Conservation (phyloP, 495 filamentous ascomycete species). For the Geoglossum glabrum region DNA sequence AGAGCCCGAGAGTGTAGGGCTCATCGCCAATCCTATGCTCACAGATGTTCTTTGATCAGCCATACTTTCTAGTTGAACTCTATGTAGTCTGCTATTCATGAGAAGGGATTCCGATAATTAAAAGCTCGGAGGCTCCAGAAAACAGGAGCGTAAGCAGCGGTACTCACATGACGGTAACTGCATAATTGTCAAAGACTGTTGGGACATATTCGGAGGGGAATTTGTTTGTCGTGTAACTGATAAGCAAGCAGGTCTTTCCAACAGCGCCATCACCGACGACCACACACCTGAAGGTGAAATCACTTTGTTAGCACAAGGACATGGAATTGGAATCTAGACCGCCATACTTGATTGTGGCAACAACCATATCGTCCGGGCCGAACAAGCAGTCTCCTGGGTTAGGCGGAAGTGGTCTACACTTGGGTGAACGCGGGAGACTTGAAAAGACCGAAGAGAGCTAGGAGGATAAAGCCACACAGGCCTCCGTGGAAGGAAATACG, state of each 20-base stretch:
- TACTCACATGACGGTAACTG: slow-evolving; percentile 95
- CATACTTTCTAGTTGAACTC: background rate
- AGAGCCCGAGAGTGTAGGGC: slow-evolving; percentile 89
- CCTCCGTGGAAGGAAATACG: background rate
- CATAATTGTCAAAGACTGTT: slow-evolving; percentile 99
- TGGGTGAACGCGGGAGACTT: background rate
- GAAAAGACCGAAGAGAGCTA: background rate
- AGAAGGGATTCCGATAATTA: background rate
- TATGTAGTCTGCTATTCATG: background rate
- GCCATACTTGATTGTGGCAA: slow-evolving; percentile 69
- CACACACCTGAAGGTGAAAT: slow-evolving; percentile 55
- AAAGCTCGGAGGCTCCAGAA: background rate
- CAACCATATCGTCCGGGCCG: slow-evolving; percentile 40
- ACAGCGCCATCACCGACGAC: slow-evolving; percentile 98
- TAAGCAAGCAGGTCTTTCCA: slow-evolving; percentile 94
- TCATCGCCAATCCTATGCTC: slow-evolving; percentile 83
- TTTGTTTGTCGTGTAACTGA: slow-evolving; percentile 98
- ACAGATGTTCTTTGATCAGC: background rate
- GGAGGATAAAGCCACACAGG: no score
- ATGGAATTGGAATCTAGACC: background rate
- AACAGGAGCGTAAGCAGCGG: no score
- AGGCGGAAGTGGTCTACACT: background rate
- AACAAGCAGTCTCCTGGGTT: background rate
- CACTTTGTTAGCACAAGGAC: background rate
- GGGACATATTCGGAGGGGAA: slow-evolving; percentile 99